Conservation (phyloP, 2,329 filamentous ascomycete genomes). For the Pseudogymnoascus sp. region DNA sequence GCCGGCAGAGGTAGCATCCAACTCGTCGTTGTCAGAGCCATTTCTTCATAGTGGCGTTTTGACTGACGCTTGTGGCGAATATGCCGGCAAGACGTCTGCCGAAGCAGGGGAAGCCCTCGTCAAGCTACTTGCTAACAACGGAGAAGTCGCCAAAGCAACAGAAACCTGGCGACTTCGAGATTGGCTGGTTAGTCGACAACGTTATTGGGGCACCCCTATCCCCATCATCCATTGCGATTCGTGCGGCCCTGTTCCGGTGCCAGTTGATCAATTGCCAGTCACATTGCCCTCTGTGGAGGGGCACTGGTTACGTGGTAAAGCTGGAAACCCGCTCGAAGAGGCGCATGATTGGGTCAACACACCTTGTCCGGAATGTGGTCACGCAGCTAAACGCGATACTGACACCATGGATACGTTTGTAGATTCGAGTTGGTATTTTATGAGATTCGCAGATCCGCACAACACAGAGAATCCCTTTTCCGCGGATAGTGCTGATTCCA, state of each 20-base stretch:
- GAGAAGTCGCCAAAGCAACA: constrained; percentile 52
- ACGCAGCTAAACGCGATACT: constrained; percentile 70
- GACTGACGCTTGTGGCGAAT: constrained; percentile 58
- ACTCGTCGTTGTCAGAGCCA: constrained; percentile 44
- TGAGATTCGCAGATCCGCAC: constrained; percentile 68
- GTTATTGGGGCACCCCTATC: constrained; percentile 88
- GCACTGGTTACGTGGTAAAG: constrained; percentile 62
- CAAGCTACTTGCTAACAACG: constrained; percentile 44
- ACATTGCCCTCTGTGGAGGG: constrained; percentile 62
- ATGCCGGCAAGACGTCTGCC: constrained; percentile 56
- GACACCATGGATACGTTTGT: constrained; percentile 98
- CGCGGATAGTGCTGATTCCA: constrained; percentile 46
- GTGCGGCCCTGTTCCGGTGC: constrained; percentile 76
- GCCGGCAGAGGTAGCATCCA: constrained; percentile 41
- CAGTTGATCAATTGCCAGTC: constrained; percentile 70
- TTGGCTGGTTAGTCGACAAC: constrained; percentile 87
- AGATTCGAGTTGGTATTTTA: constrained; percentile 90
- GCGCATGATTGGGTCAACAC: constrained; percentile 69
- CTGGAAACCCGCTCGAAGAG: constrained; percentile 70
- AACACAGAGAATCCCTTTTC: constrained; percentile 59
- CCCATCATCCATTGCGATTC: constrained; percentile 75
- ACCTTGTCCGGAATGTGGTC: constrained; percentile 66
- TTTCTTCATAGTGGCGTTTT: constrained; percentile 63
- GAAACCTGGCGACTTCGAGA: constrained; percentile 78
- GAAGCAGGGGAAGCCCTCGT: constrained; percentile 59